These are phyloP conservation scores for Cordyceps javanica DNA, from an alignment of 2,329 filamentous ascomycete species.

Conservation along the genomic window DNA sequence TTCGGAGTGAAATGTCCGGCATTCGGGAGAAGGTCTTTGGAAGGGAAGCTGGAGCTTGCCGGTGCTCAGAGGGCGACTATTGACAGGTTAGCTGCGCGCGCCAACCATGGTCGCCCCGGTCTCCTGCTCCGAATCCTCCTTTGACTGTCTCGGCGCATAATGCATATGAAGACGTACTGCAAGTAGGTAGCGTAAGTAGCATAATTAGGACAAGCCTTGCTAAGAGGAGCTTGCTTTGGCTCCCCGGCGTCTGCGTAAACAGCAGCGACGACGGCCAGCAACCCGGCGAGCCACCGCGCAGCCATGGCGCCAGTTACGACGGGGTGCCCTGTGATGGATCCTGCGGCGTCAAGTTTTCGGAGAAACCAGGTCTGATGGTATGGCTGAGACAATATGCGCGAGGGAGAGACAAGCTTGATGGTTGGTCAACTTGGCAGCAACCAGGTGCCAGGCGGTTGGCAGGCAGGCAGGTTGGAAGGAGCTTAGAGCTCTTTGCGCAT, in stretches of 20 bases:
- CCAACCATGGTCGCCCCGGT: neutral
- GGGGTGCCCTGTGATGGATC: neutral
- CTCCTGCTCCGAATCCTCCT: neutral
- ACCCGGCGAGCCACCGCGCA: conserved; percentile 21
- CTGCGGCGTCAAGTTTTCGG: neutral
- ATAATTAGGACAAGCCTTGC: conserved; percentile 35
- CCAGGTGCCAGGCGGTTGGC: too few species aligned
- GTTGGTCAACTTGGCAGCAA: too few species aligned
- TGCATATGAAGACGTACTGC: conserved; percentile 29
- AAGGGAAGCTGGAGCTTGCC: conserved; percentile 77
- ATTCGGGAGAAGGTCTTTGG: conserved; percentile 73
- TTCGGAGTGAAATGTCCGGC: conserved; percentile 83
- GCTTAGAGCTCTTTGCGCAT: too few species aligned
- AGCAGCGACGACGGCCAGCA: conserved; percentile 21
- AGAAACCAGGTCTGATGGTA: neutral
- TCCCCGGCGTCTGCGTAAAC: conserved; percentile 17
- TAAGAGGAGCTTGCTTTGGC: conserved; percentile 22
- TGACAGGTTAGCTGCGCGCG: neutral
- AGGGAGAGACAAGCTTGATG: too few species aligned
- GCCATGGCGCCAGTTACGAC: conserved; percentile 18
- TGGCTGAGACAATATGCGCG: too few species aligned
- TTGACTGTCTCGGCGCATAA: neutral
- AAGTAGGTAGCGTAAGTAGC: conserved; percentile 31
- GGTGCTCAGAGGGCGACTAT: conserved; percentile 68
- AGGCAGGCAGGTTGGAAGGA: too few species aligned